A percentile compares a stretch with the other conserved stretches of the same genome.
Conservation (phyloP, 208 protist species). For the Trypanosoma cruzi region DNA sequence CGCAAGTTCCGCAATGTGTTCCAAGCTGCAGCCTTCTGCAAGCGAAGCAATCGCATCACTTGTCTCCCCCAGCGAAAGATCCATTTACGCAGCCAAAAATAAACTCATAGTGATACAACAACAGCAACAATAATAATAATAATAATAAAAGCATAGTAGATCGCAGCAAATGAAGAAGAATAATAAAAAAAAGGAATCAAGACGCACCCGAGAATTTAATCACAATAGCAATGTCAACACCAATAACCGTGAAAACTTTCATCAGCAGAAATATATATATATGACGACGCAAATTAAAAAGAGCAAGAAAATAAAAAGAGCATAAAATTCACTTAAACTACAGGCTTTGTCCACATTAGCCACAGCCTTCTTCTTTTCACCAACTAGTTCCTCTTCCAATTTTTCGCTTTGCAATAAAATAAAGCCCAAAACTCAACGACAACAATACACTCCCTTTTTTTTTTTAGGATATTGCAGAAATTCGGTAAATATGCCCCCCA, state of each 20-base stretch:
- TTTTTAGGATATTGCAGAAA: too few species aligned
- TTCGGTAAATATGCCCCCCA: too few species aligned
- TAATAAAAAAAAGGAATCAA: conserved; percentile 21
- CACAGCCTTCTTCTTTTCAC: neutral
- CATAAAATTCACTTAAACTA: neutral
- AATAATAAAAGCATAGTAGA: conserved; percentile 13
- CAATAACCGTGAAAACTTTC: neutral
- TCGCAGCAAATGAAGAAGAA: neutral
- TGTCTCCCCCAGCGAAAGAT: conserved; percentile 60
- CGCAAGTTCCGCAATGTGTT: conserved; percentile 50
- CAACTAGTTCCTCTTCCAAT: neutral
- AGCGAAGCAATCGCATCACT: conserved; percentile 80
- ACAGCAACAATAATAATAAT: conserved; percentile 5
- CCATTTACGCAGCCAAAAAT: conserved; percentile 20
- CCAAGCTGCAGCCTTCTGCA: conserved; percentile 46
- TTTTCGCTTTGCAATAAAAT: neutral
- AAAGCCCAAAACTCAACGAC: neutral
- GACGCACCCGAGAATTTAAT: neutral
- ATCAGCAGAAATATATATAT: too few species aligned
- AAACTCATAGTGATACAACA: conserved; percentile 18
- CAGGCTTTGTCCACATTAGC: neutral
- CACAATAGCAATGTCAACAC: neutral
- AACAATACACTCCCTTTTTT: neutral
- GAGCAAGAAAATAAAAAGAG: too few species aligned
- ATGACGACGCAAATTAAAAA: too few species aligned